Evolutionary conservation across 805 yeast genomes (phyloP).

Genomic region (Candida chilensis): DNA sequence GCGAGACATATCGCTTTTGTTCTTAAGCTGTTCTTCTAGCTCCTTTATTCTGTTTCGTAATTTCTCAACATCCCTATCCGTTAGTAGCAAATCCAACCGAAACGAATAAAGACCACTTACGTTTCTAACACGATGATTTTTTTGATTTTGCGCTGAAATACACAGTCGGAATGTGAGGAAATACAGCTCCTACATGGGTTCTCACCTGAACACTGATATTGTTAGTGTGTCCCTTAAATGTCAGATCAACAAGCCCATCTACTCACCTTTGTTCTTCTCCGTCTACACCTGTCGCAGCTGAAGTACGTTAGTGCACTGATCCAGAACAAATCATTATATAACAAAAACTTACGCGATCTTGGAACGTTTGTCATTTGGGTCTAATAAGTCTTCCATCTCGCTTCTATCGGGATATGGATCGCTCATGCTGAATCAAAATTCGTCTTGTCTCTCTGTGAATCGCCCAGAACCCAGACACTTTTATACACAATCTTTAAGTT

Average conservation of each 20-base stretch:
- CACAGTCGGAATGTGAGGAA: constrained; percentile 8
- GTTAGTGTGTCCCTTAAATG: neutral
- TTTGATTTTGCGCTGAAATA: constrained; percentile 11
- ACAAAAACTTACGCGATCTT: constrained; percentile 1
- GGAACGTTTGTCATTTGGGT: neutral
- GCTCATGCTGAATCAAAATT: too few relatives aligned
- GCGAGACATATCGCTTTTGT: too few relatives aligned
- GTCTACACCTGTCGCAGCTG: neutral
- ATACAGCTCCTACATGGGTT: constrained; percentile 13
- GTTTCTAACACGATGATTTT: constrained; percentile 10
- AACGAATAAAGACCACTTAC: too few relatives aligned
- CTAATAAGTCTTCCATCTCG: too few relatives aligned
- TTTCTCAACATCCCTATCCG: constrained; percentile 9
- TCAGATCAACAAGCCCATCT: neutral
- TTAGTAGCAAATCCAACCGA: neutral
- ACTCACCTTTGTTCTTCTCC: constrained; percentile 1
- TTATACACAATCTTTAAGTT: too few relatives aligned
- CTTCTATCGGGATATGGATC: too few relatives aligned
- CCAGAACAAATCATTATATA: neutral
- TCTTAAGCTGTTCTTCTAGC: constrained; percentile 5
- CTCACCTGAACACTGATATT: constrained; percentile 11
- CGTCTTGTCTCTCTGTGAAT: too few relatives aligned
- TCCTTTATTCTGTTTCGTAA: constrained; percentile 7
- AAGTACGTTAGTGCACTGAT: neutral
- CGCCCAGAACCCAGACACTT: too few relatives aligned